phyloP scores from a whole-genome alignment of 768 basidiomycete genomes.

The Boletus bicolor region DNA sequence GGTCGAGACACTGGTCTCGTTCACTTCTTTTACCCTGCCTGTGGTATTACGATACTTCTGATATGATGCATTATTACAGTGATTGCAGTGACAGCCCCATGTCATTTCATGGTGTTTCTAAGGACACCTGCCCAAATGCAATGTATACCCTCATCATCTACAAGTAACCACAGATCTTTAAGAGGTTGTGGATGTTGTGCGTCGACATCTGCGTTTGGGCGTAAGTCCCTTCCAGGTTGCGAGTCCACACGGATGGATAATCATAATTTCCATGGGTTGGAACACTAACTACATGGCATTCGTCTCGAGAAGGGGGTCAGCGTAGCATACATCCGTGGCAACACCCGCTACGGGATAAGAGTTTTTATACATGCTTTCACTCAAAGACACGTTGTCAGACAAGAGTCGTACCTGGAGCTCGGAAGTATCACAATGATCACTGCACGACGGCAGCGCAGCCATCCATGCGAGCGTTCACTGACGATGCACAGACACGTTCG shows the following conservation, averaged over 20 bases:
- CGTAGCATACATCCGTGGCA: no score
- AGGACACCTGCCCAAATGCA: not conserved
- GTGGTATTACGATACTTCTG: slow-evolving; percentile 5
- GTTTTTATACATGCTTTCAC: no score
- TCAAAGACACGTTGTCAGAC: no score
- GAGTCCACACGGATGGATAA: not conserved
- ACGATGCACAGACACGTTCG: no score
- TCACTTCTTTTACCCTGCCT: not conserved
- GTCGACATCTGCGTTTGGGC: not conserved
- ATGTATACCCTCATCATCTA: slow-evolving; percentile 1
- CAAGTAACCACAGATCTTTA: not conserved
- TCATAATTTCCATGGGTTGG: not conserved
- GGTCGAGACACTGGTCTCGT: not conserved
- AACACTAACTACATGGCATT: not conserved
- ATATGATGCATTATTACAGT: slow-evolving; percentile 12
- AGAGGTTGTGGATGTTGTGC: not conserved
- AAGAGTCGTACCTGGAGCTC: no score
- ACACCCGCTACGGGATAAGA: no score
- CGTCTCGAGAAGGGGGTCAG: not conserved
- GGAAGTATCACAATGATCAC: no score
- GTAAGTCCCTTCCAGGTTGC: not conserved
- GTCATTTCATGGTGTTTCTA: slow-evolving; percentile 4
- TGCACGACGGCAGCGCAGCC: no score
- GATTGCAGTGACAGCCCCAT: not conserved
- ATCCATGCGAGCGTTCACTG: no score